Evolutionary conservation across 2,329 filamentous ascomycete species (phyloP).

Genomic region (Passalora sequoiae): DNA sequence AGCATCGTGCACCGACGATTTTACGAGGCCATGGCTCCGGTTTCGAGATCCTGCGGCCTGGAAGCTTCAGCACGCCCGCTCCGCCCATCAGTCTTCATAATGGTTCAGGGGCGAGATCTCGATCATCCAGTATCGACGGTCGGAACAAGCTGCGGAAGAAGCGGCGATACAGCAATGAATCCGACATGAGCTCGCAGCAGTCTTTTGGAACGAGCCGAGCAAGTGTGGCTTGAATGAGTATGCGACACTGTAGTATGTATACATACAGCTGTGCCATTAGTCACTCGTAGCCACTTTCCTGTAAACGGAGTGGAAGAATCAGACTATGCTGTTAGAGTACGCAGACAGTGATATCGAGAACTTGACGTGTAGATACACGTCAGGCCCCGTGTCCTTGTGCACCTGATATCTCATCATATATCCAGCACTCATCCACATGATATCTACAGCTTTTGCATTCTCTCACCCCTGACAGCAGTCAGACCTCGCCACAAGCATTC

Average conservation of each 20-base stretch:
- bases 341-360: too few relatives aligned
- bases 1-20: constrained; percentile 24
- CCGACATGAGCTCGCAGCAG: background rate
- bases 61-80: constrained; percentile 25
- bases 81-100: constrained; percentile 32
- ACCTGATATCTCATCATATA: too few relatives aligned
- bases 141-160: constrained; percentile 33
- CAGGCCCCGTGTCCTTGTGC: too few relatives aligned
- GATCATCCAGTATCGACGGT: constrained; percentile 22
- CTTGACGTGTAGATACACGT: too few relatives aligned
- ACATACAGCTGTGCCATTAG: too few relatives aligned
- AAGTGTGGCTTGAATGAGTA: background rate
- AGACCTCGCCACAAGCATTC: too few relatives aligned
- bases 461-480: too few relatives aligned
- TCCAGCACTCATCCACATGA: too few relatives aligned
- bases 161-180: constrained; percentile 23
- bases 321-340: too few relatives aligned
- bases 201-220: background rate
- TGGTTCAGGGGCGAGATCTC: constrained; percentile 11
- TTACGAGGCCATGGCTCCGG: constrained; percentile 33
- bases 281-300: too few relatives aligned
- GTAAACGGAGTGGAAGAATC: too few relatives aligned
- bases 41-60: constrained; percentile 34
- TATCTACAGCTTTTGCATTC: too few relatives aligned
- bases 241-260: background rate